phyloP scores from a whole-genome alignment of 305 asterid species.

The Ilex paraguariensis region DNA sequence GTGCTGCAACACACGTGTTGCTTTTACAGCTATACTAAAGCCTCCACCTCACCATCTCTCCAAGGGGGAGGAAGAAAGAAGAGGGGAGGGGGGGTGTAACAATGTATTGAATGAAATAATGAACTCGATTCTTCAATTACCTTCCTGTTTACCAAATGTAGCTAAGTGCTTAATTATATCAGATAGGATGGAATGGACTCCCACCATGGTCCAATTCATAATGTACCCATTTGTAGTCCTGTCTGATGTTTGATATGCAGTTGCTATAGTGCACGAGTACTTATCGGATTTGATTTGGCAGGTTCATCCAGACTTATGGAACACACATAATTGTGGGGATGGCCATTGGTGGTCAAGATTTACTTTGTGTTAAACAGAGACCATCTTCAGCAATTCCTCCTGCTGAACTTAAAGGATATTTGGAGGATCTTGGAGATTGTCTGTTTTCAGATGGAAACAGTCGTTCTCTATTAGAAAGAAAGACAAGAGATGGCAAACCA shows the following conservation, averaged over 20 bases:
- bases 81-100: too few relatives aligned
- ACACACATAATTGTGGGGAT: constrained; percentile 93
- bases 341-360: constrained; percentile 97
- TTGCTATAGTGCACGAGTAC: constrained; percentile 8
- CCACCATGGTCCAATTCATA: too few relatives aligned
- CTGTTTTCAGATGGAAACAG: constrained; percentile 76
- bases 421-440: constrained; percentile 95
- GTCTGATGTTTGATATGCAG: not conserved
- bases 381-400: constrained; percentile 86
- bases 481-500: constrained; percentile 45
- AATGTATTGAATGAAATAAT: too few relatives aligned
- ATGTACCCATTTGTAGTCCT: too few relatives aligned
- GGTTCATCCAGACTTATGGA: constrained; percentile 91
- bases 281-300: constrained; percentile 30
- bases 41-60: too few relatives aligned
- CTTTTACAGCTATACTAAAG: too few relatives aligned
- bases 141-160: too few relatives aligned
- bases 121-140: too few relatives aligned
- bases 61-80: too few relatives aligned
- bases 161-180: not conserved
- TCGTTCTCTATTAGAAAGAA: constrained; percentile 59
- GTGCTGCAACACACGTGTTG: too few relatives aligned
- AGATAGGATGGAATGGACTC: not conserved
- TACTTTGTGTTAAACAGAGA: constrained; percentile 88
- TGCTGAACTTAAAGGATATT: constrained; percentile 80